These are phyloP conservation scores for Aspergillus indologenus DNA, from an alignment of 495 filamentous ascomycete genomes.

Conservation along the genomic window DNA sequence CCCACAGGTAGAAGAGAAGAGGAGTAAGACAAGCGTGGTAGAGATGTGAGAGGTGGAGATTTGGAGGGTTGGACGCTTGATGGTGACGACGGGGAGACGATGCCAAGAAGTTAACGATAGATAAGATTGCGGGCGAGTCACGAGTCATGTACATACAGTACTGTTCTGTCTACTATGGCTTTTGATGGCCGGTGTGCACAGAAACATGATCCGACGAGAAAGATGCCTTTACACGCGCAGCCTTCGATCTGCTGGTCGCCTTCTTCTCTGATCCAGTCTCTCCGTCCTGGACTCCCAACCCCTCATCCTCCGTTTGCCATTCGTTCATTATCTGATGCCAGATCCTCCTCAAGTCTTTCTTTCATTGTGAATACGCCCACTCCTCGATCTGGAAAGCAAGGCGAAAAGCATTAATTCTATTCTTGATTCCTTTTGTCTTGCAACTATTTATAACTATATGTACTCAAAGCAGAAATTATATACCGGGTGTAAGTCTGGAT, in stretches of 20 bases:
- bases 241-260: too few species aligned
- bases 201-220: background rate
- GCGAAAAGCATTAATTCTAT: background rate
- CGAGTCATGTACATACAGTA: background rate
- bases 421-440: background rate
- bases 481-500: background rate
- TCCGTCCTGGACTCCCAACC: too few species aligned
- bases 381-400: too few species aligned
- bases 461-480: slow-evolving; percentile 1
- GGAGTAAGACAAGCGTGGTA: background rate
- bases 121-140: slow-evolving; percentile 4
- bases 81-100: background rate
- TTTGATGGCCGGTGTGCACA: background rate
- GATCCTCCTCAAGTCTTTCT: too few species aligned
- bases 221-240: too few species aligned
- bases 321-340: too few species aligned
- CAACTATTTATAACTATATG: background rate
- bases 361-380: too few species aligned
- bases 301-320: too few species aligned
- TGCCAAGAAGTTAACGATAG: slow-evolving; percentile 3
- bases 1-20: too few species aligned
- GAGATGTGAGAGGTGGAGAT: slow-evolving; percentile 15
- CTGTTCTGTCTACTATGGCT: too few species aligned
- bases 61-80: background rate
- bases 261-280: too few species aligned